Conservation (phyloP, 352 stramenopile species). For the Globisporangium cylindrosporum region DNA sequence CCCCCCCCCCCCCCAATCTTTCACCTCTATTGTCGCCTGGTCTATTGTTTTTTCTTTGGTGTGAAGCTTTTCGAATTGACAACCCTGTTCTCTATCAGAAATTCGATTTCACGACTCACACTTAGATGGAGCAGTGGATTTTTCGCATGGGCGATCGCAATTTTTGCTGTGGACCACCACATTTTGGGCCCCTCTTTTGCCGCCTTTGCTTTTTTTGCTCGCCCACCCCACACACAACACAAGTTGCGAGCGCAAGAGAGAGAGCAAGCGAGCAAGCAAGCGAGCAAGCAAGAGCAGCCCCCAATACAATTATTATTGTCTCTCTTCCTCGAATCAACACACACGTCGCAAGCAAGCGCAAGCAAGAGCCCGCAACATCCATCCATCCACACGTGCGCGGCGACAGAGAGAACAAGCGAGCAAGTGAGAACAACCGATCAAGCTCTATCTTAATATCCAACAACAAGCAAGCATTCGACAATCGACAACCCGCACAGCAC, state of each 20-base stretch:
- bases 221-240: neutral
- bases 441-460: slow-evolving; percentile 3
- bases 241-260: neutral
- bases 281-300: neutral
- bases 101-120: neutral
- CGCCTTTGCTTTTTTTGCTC: slow-evolving; percentile 1
- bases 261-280: neutral
- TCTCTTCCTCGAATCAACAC: neutral
- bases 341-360: neutral
- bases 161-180: neutral
- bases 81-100: neutral
- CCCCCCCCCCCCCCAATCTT: neutral
- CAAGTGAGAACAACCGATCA: neutral
- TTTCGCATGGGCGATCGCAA: neutral
- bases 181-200: neutral
- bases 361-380: neutral
- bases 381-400: neutral
- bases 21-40: neutral
- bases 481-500: neutral
- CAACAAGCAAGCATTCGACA: neutral
- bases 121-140: neutral
- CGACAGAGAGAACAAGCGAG: neutral
- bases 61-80: neutral
- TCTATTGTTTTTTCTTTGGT: neutral
- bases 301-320: neutral